These are phyloP conservation scores for Calonectria fujianensis DNA, from an alignment of 2,329 filamentous ascomycete genomes.

Conservation along the genomic window DNA sequence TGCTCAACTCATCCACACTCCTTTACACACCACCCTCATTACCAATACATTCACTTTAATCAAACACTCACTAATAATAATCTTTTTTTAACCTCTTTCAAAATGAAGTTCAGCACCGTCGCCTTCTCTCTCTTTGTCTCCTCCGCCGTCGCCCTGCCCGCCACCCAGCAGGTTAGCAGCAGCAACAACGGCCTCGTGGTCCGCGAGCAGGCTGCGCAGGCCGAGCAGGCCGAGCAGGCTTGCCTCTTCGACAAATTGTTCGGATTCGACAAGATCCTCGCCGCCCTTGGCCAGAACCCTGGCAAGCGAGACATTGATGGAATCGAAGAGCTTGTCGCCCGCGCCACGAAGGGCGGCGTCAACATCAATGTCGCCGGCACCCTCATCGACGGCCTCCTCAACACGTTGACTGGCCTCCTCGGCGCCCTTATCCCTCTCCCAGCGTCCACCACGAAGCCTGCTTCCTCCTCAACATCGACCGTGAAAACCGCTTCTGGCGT, in stretches of 20 bases:
- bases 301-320: not conserved
- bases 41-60: not conserved
- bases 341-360: not conserved
- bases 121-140: slow-evolving; percentile 25
- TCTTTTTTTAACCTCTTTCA: not conserved
- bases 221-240: not conserved
- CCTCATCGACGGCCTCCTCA: slow-evolving; percentile 1
- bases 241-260: not conserved
- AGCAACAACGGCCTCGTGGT: not conserved
- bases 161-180: not conserved
- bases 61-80: not conserved
- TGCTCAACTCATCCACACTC: slow-evolving; percentile 3
- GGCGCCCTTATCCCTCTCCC: not conserved
- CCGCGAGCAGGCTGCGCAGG: slow-evolving; percentile 7
- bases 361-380: slow-evolving; percentile 1
- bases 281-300: not conserved
- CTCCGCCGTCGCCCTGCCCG: slow-evolving; percentile 20
- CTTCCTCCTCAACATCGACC: not conserved
- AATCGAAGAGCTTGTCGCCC: not conserved
- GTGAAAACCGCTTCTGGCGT: too few relatives aligned
- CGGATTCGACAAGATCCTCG: not conserved
- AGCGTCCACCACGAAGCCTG: not conserved
- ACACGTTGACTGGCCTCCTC: not conserved
- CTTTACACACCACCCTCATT: slow-evolving; percentile 8
- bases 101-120: slow-evolving; percentile 35